Conservation (phyloP, 1,139 yeast genomes). For the Taphrina populina region DNA sequence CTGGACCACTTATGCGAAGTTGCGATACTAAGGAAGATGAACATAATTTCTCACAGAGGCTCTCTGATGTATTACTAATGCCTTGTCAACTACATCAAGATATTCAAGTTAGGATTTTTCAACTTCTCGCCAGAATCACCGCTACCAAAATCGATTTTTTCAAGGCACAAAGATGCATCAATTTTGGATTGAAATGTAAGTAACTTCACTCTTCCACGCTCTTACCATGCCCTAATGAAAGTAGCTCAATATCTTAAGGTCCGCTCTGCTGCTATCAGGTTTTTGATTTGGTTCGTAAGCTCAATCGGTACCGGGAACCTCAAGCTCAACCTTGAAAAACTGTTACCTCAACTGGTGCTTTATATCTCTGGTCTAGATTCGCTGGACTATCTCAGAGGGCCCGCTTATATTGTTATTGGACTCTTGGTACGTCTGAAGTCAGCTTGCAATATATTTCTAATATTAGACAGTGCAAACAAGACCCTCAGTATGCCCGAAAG, state of each 20-base stretch:
- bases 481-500: constrained; percentile 49
- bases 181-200: constrained; percentile 57
- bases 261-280: constrained; percentile 57
- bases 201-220: constrained; percentile 42
- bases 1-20: constrained; percentile 3
- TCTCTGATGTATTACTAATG: background rate
- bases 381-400: constrained; percentile 3
- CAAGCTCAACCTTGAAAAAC: no score
- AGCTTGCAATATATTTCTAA: no score
- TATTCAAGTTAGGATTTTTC: constrained; percentile 61
- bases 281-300: constrained; percentile 58
- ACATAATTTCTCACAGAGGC: background rate
- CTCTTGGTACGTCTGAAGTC: background rate
- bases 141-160: constrained; percentile 49
- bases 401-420: constrained; percentile 19
- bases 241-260: constrained; percentile 15
- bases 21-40: background rate
- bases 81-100: constrained; percentile 56
- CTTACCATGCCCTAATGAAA: background rate
- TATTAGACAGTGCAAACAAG: constrained; percentile 44
- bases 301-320: constrained; percentile 32
- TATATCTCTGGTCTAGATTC: constrained; percentile 3
- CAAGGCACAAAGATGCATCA: constrained; percentile 49
- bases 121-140: constrained; percentile 55
- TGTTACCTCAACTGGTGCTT: constrained; percentile 38